These are phyloP conservation scores for Aspergillus sp. DNA, from an alignment of 2,329 filamentous ascomycete genomes.

Conservation along the genomic window DNA sequence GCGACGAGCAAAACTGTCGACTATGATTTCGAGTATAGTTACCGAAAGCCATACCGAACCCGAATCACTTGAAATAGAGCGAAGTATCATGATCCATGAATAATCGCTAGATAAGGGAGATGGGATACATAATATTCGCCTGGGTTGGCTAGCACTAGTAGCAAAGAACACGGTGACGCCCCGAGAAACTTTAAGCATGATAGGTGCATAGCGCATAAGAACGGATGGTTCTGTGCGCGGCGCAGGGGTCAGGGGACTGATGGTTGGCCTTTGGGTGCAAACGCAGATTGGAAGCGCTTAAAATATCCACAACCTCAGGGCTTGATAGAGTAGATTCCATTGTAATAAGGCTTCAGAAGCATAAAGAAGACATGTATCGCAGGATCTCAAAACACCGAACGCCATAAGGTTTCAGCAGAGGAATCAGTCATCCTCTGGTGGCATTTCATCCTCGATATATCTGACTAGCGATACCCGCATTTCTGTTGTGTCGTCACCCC, in stretches of 20 bases:
- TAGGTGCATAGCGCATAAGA: neutral
- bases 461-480: conserved; percentile 91
- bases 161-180: neutral
- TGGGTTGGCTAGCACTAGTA: too few species aligned
- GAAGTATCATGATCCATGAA: too few species aligned
- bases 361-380: conserved; percentile 6
- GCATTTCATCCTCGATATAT: conserved; percentile 97
- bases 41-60: too few species aligned
- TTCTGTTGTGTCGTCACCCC: conserved; percentile 94
- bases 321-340: neutral
- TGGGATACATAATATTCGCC: too few species aligned
- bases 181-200: neutral
- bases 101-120: too few species aligned
- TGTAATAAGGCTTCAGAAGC: neutral
- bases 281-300: too few species aligned
- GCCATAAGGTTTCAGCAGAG: conserved; percentile 17
- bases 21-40: too few species aligned
- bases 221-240: neutral
- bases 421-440: conserved; percentile 88
- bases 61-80: too few species aligned
- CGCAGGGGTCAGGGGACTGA: too few species aligned
- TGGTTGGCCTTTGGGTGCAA: too few species aligned
- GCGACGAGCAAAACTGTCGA: too few species aligned
- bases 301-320: neutral
- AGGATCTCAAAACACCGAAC: conserved; percentile 34